Evolutionary conservation across 192 early-diverging fungal species (phyloP).

Genomic region (Phycomyces blakesleeanus): DNA sequence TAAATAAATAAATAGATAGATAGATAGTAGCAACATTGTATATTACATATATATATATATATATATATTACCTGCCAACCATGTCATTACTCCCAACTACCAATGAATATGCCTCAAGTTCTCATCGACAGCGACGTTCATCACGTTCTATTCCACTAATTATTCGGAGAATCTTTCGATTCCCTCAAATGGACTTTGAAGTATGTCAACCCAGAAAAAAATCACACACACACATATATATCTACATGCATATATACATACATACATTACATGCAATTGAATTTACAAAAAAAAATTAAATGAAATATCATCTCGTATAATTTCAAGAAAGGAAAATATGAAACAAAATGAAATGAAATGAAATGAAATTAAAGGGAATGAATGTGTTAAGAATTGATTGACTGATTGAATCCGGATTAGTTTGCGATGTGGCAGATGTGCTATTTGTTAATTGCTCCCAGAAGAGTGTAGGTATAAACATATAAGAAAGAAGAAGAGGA

Average conservation of each 20-base stretch:
- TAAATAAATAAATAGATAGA: no score
- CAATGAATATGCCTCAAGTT: constrained; percentile 5
- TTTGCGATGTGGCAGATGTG: constrained; percentile 88
- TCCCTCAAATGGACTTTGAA: constrained; percentile 83
- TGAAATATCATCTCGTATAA: no score
- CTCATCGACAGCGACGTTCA: constrained; percentile 14
- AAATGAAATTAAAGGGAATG: neutral
- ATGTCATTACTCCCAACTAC: constrained; percentile 27
- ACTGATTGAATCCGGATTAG: constrained; percentile 28
- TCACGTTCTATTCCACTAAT: constrained; percentile 47
- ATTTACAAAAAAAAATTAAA: no score
- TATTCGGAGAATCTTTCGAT: constrained; percentile 49
- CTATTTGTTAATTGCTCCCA: constrained; percentile 76
- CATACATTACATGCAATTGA: no score
- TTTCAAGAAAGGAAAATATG: no score
- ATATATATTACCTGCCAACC: no score
- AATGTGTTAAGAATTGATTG: neutral
- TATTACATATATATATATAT: no score
- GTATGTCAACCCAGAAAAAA: constrained; percentile 9
- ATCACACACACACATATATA: no score
- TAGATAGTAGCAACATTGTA: no score
- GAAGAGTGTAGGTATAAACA: constrained; percentile 82
- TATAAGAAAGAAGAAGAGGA: no score
- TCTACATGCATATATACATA: no score
- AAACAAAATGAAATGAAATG: neutral